A percentile compares a stretch with the other conserved stretches of the same genome.
Conservation (phyloP, 441 rosid species). For the Hura crepitans region DNA sequence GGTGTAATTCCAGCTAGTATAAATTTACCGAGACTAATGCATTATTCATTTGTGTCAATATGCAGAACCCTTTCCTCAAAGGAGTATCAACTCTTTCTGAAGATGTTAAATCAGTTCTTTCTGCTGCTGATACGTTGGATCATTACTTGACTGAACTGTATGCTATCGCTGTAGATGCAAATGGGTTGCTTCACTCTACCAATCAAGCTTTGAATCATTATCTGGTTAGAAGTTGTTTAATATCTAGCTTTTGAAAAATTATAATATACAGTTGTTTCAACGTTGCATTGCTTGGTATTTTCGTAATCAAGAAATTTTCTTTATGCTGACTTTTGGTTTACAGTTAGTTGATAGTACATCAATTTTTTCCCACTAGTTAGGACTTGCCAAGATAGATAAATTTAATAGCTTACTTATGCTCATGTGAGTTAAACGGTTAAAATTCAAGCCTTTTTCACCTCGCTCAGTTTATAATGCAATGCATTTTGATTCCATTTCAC, state of each 20-base stretch:
- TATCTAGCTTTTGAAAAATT: neutral
- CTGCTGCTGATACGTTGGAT: constrained; percentile 78
- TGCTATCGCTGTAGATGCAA: constrained; percentile 42
- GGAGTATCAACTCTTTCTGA: constrained; percentile 71
- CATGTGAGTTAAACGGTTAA: no score
- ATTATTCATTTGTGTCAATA: constrained; percentile 22
- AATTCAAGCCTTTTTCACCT: neutral
- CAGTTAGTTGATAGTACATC: neutral
- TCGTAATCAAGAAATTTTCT: neutral
- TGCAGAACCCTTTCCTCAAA: constrained; percentile 72
- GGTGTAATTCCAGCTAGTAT: constrained; percentile 17
- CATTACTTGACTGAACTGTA: constrained; percentile 57
- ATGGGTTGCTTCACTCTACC: constrained; percentile 34
- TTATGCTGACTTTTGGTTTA: neutral
- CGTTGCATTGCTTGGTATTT: constrained; percentile 4
- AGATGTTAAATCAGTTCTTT: constrained; percentile 76
- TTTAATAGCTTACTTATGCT: no score
- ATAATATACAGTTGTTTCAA: neutral
- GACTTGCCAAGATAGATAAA: neutral
- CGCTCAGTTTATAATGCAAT: neutral
- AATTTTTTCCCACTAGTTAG: neutral
- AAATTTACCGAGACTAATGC: constrained; percentile 13
- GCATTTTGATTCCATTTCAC: constrained; percentile 11
- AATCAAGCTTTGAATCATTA: constrained; percentile 55
- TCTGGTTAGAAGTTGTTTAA: constrained; percentile 43